Evolutionary conservation across 2,329 filamentous ascomycete species (phyloP).

Genomic region (Chaetothyriales sp.): DNA sequence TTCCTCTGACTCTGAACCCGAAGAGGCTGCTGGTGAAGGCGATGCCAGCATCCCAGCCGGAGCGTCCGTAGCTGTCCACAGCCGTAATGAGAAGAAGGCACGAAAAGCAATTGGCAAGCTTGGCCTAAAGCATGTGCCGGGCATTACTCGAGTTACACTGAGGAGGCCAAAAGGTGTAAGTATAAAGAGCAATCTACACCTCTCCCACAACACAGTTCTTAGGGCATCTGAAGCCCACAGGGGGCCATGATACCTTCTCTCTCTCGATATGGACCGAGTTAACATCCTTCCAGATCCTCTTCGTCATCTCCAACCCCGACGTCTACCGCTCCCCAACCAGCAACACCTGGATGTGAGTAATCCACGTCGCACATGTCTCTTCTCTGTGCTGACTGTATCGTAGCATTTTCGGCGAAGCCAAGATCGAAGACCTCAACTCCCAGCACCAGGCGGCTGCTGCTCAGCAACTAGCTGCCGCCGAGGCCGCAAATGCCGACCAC

Average conservation of each 20-base stretch:
- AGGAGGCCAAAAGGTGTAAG: constrained; percentile 97
- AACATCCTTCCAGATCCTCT: constrained; percentile 60
- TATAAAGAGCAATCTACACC: constrained; percentile 21
- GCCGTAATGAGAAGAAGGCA: constrained; percentile 99
- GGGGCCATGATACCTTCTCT: constrained; percentile 10
- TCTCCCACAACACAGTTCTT: constrained; percentile 1
- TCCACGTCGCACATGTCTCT: constrained; percentile 13
- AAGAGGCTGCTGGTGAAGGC: constrained; percentile 23
- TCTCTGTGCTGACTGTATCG: constrained; percentile 6
- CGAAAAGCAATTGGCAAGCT: constrained; percentile 98
- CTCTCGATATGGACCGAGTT: constrained; percentile 5
- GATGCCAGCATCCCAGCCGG: constrained; percentile 64
- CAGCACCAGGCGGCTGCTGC: constrained; percentile 91
- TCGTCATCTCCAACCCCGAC: constrained; percentile 98
- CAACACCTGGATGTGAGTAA: constrained; percentile 97
- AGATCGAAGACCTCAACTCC: constrained; percentile 99
- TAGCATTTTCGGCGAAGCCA: constrained; percentile 98
- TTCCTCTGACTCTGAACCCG: constrained; percentile 37
- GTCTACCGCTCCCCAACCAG: constrained; percentile 98
- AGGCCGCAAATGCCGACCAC: constrained; percentile 45
- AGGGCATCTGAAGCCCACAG: neutral
- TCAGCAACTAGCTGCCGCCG: constrained; percentile 76
- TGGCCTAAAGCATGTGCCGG: constrained; percentile 86
- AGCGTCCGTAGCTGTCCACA: constrained; percentile 82
- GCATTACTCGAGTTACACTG: constrained; percentile 95